Conservation (phyloP, 305 asterid genomes). For the Fraxinus albicans region DNA sequence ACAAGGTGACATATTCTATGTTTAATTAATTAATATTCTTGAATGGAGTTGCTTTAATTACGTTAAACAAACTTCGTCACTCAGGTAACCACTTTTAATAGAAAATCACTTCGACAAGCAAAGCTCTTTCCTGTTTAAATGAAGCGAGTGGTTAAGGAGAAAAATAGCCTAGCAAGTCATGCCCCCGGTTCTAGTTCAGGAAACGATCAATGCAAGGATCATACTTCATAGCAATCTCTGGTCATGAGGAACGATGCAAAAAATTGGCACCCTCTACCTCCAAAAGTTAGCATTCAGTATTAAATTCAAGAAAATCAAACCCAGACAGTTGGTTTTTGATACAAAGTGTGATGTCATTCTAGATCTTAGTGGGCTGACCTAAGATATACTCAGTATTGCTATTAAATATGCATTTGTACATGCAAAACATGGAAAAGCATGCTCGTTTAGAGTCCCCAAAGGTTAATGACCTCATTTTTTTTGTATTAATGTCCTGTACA, state of each 20-base stretch:
- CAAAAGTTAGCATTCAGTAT: neutral
- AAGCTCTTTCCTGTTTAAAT: too few relatives aligned
- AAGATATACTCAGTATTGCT: neutral
- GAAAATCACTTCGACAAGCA: too few relatives aligned
- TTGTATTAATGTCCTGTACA: neutral
- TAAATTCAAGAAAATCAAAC: neutral
- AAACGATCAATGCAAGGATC: too few relatives aligned
- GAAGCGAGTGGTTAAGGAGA: too few relatives aligned
- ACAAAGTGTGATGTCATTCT: neutral
- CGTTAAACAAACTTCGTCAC: neutral
- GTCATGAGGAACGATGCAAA: neutral
- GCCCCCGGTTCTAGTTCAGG: too few relatives aligned
- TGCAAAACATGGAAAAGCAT: neutral
- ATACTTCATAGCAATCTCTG: too few relatives aligned
- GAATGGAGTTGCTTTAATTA: neutral
- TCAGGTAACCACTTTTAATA: neutral
- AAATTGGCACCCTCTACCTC: neutral
- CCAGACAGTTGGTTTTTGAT: neutral
- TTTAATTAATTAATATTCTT: neutral
- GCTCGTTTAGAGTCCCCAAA: slow-evolving; percentile 19
- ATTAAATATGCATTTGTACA: slow-evolving; percentile 18
- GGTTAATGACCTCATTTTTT: slow-evolving; percentile 16
- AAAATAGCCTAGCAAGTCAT: too few relatives aligned
- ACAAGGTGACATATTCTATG: neutral
- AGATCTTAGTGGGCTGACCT: slow-evolving; percentile 10